Evolutionary conservation across 1,284 basidiomycete genomes (phyloP), one percentile per base, ranked within the genome.

Genomic region (Ceraceosorus guamensis): DNA sequence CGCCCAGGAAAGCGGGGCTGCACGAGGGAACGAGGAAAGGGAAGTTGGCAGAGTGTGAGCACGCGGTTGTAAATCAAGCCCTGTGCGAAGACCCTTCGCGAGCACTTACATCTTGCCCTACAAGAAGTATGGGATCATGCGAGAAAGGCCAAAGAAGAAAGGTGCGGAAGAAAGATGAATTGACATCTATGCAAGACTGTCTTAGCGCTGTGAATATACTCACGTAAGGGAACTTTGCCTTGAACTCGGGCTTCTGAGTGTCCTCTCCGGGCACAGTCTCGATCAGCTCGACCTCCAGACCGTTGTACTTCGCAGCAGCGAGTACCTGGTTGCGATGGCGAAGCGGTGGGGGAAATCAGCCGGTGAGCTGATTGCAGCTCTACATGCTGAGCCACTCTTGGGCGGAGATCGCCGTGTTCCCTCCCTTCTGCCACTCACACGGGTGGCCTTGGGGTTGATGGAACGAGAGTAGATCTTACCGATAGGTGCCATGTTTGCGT

Each of bases 1-100:
- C 78, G 52, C 81, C 80, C 77, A 91, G 87, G 57, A 88, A 84
- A 39, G 85, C 85, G 45, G 93, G 92, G 68, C n/a, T n/a, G n/a
- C n/a, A n/a, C n/a, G n/a, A n/a, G n/a, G n/a, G n/a, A n/a, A n/a
- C n/a, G n/a, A n/a, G n/a, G n/a, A n/a, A n/a, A n/a, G n/a, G n/a
- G n/a, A n/a, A n/a, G n/a, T n/a, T n/a, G n/a, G n/a, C n/a, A n/a
- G n/a, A n/a, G n/a, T n/a, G n/a, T n/a, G n/a, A n/a, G n/a, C n/a
- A n/a, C n/a, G n/a, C n/a, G n/a, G n/a, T n/a, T n/a, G n/a, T n/a
- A n/a, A n/a, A n/a, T n/a, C n/a, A n/a, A n/a, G n/a, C n/a, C n/a
- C n/a, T n/a, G n/a, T n/a, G n/a, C n/a, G n/a, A n/a, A n/a, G n/a
- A n/a, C n/a, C n/a, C n/a, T n/a, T n/a, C n/a, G n/a, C n/a, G n/a